Base-by-base conservation (phyloP, 1,139 yeast species). In the Kluyveromyces sp. region DNA sequence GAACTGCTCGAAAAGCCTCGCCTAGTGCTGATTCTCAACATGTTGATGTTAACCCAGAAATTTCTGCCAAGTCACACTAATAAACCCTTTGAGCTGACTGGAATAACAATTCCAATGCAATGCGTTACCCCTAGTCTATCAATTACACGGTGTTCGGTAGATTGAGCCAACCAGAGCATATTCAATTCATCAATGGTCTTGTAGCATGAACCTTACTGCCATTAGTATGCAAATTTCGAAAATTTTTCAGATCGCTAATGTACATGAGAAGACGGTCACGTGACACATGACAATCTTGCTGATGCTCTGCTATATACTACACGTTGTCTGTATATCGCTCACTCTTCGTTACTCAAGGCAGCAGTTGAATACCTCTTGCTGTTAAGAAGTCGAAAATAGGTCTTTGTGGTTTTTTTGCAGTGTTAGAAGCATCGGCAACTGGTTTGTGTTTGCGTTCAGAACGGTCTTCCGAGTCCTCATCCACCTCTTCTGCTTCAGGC, bases 371-470 rank as follows among this genome's bases (percentile, higher is more conserved):
- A 20, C 80, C 81, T 50, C 70, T 65, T 3, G 87, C 85, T 11
- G 88, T 83, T 55, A 87, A 69, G 63, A 83, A 88, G 56, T 83
- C 89, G 58, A 86, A 84, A 19, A 84, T 78, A 48, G 77, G 58
- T 40, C 48, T 56, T 42, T 60, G 64, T 9, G 56, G 74, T 33
- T 44, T 44, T 15, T 38, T 28, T 11, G 29, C 30, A 6, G 41
- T 44, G 12, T 29, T 29, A 6, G 29, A 17, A 22, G 48, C 42
- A 16, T 48, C 43, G 15, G 19, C 3, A 33, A 11, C 26, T 18
- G 12, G 13, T 18, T 9, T 11, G n/a, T 19, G 7, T 4, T 12
- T 16, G 11, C 17, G 17, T 32, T 32, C 34, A 6, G 19, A 13
- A 13, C n/a, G n/a, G n/a, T 32, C 34, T 32, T 32, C 12, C 12